Evolutionary conservation across 768 basidiomycete genomes (phyloP).

Genomic region (Cystobasidiopsis lactophilus): DNA sequence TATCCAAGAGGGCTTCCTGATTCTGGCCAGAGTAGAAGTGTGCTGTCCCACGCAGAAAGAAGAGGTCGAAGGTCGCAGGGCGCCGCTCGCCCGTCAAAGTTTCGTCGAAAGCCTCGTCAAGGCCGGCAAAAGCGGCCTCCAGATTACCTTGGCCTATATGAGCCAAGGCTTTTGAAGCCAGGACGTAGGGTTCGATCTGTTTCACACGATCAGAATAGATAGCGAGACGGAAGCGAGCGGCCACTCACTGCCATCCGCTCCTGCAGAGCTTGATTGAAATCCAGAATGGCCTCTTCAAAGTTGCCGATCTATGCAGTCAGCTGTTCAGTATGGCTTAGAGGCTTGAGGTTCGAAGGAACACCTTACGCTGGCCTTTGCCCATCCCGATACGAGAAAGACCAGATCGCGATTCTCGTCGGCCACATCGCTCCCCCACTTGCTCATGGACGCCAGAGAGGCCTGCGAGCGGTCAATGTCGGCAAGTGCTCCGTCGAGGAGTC

Average conservation of each 20-base stretch:
- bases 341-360: too few species aligned
- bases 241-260: neutral
- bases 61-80: neutral
- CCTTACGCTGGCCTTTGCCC: too few species aligned
- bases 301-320: neutral
- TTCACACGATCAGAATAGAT: neutral
- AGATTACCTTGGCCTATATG: neutral
- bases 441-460: neutral
- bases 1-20: neutral
- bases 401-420: neutral
- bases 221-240: neutral
- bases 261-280: neutral
- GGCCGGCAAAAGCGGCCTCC: neutral
- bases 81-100: neutral
- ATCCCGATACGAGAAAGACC: neutral
- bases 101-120: neutral
- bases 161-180: neutral
- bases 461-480: neutral
- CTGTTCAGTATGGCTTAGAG: neutral
- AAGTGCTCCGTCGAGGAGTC: neutral
- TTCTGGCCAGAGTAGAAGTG: neutral
- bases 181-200: neutral
- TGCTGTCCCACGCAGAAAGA: neutral
- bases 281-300: neutral
- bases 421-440: neutral